A percentile compares a stretch with the other conserved stretches of the same genome.
phyloP scores from a whole-genome alignment of 164 flowering plant species.

The Saururus chinensis region DNA sequence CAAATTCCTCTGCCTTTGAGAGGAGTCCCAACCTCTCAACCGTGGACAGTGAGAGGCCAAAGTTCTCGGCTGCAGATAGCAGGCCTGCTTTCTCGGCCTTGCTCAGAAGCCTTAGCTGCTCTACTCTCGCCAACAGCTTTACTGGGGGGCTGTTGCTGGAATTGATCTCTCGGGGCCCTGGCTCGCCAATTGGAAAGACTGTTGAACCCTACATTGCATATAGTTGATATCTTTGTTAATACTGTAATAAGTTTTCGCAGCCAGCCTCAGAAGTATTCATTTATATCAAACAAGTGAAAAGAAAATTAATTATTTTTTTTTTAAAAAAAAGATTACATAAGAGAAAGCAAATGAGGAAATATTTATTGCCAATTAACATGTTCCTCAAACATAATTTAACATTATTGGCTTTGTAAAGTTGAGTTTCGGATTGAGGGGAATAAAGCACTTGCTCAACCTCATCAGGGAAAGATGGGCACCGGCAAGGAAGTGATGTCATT shows the following conservation, averaged over 20 bases:
- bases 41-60: conserved; percentile 66
- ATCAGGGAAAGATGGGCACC: too few relatives aligned
- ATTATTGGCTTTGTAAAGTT: too few relatives aligned
- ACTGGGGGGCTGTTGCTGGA: conserved; percentile 23
- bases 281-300: background rate
- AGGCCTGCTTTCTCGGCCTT: conserved; percentile 92
- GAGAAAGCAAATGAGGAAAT: too few relatives aligned
- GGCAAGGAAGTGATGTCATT: too few relatives aligned
- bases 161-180: conserved; percentile 20
- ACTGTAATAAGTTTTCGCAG: too few relatives aligned
- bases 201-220: conserved; percentile 19
- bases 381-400: too few relatives aligned
- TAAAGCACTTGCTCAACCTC: too few relatives aligned
- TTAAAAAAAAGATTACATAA: too few relatives aligned
- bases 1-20: conserved; percentile 80
- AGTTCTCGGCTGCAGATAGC: conserved; percentile 79
- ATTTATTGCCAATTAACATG: too few relatives aligned
- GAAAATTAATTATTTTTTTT: too few relatives aligned
- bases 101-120: conserved; percentile 75
- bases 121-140: conserved; percentile 81
- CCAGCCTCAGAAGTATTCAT: background rate
- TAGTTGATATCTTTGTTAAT: background rate
- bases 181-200: conserved; percentile 35
- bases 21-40: conserved; percentile 83
- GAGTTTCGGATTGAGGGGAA: too few relatives aligned